Conservation (phyloP, 495 filamentous ascomycete genomes). For the Penicillium simplicissimum region DNA sequence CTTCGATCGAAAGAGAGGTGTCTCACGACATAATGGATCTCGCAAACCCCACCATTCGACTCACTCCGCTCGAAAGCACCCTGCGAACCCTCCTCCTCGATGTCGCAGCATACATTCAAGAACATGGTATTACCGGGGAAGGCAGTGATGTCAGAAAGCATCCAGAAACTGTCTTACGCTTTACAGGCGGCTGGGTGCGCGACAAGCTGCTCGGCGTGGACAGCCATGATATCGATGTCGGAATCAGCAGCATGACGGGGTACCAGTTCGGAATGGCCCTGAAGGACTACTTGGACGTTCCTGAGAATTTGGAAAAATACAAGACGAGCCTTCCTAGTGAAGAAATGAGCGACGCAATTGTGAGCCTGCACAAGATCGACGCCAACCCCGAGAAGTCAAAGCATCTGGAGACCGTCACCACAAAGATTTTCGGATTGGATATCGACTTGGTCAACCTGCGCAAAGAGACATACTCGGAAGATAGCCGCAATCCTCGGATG, state of each 20-base stretch:
- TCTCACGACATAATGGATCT: slow-evolving; percentile 26
- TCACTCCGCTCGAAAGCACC: slow-evolving; percentile 66
- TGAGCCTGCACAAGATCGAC: slow-evolving; percentile 70
- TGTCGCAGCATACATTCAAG: slow-evolving; percentile 67
- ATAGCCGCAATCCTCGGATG: slow-evolving; percentile 87
- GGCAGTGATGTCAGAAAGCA: slow-evolving; percentile 21
- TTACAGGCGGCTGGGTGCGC: slow-evolving; percentile 97
- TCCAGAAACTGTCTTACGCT: slow-evolving; percentile 61
- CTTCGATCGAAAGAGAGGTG: slow-evolving; percentile 15
- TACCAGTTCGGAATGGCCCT: slow-evolving; percentile 72
- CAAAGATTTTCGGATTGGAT: slow-evolving; percentile 81
- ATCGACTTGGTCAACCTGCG: slow-evolving; percentile 93
- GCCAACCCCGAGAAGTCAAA: slow-evolving; percentile 97
- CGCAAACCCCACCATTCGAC: slow-evolving; percentile 48
- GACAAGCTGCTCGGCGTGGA: slow-evolving; percentile 84
- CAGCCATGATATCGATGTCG: slow-evolving; percentile 92
- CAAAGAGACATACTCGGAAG: slow-evolving; percentile 83
- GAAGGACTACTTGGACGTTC: slow-evolving; percentile 57
- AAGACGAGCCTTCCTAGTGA: slow-evolving; percentile 29
- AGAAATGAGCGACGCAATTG: slow-evolving; percentile 41
- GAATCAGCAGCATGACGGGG: slow-evolving; percentile 94
- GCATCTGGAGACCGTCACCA: slow-evolving; percentile 91
- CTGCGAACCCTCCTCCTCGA: slow-evolving; percentile 73
- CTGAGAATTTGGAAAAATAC: slow-evolving; percentile 57
- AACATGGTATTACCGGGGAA: slow-evolving; percentile 46